Conservation (phyloP, 192 early-diverging fungal genomes). For the Endogone sp. region DNA sequence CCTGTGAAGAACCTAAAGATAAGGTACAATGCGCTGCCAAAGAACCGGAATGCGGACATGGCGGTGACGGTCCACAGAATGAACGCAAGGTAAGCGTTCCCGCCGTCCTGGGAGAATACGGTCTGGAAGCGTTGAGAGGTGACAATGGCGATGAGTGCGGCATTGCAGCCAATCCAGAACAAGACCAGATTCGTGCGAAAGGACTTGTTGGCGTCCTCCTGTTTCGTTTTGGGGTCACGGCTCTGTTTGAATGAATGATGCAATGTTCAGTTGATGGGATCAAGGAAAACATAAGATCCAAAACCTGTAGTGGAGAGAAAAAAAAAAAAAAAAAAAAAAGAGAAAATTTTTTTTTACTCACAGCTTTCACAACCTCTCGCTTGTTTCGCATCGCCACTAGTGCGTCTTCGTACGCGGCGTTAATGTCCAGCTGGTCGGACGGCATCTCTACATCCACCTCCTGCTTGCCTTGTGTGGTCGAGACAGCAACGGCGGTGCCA, state of each 20-base stretch:
- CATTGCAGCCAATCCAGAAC: slow-evolving; percentile 72
- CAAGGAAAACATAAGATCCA: background rate
- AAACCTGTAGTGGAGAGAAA: no score
- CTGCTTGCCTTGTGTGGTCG: slow-evolving; percentile 25
- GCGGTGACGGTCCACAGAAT: slow-evolving; percentile 84
- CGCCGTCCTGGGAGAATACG: slow-evolving; percentile 2
- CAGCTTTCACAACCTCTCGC: slow-evolving; percentile 12
- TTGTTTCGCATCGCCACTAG: slow-evolving; percentile 16
- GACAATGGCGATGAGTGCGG: slow-evolving; percentile 54
- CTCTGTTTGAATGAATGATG: slow-evolving; percentile 22
- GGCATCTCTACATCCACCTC: slow-evolving; percentile 45
- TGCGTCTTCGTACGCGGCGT: slow-evolving; percentile 43
- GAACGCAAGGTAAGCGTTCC: slow-evolving; percentile 69
- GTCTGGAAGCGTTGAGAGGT: slow-evolving; percentile 31
- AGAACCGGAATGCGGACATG: slow-evolving; percentile 70
- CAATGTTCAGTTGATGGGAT: slow-evolving; percentile 11
- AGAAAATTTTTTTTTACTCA: no score
- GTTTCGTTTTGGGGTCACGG: slow-evolving; percentile 42
- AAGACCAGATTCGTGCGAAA: slow-evolving; percentile 72
- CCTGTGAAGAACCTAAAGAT: slow-evolving; percentile 30
- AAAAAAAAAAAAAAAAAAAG: slow-evolving; percentile 5
- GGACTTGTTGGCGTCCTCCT: slow-evolving; percentile 72
- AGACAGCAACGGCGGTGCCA: slow-evolving; percentile 36
- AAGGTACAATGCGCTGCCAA: slow-evolving; percentile 72
- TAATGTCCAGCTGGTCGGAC: slow-evolving; percentile 39